A percentile compares a stretch with the other conserved stretches of the same genome.
These are phyloP conservation scores for Eucalyptus globulus DNA, from an alignment of 345 rosid species.

Conservation along the genomic window DNA sequence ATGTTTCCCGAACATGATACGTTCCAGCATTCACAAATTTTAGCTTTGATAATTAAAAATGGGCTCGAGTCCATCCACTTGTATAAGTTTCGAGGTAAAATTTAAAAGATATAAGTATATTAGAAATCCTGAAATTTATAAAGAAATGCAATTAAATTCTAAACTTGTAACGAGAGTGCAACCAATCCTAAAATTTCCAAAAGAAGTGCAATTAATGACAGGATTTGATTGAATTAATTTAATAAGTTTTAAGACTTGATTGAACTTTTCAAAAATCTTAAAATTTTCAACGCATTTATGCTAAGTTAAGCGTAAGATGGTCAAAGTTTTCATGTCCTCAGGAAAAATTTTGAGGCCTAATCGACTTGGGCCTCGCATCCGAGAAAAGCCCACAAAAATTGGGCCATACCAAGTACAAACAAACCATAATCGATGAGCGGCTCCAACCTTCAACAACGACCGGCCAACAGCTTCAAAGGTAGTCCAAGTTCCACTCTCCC, in stretches of 20 bases:
- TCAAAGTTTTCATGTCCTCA: too few relatives aligned
- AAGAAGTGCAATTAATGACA: rapidly evolving
- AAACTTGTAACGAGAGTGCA: rapidly evolving
- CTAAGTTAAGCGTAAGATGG: rapidly evolving
- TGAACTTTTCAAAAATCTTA: rapidly evolving
- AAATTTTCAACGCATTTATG: too few relatives aligned
- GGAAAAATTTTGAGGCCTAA: not conserved
- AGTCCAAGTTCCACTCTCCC: not conserved
- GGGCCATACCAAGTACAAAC: not conserved
- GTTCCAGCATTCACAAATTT: not conserved
- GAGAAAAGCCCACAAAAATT: not conserved
- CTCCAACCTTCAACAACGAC: not conserved
- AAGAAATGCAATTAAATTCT: too few relatives aligned
- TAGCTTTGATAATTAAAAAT: not conserved
- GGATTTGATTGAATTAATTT: too few relatives aligned
- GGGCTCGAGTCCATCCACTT: too few relatives aligned
- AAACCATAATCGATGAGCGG: rapidly evolving
- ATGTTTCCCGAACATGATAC: not conserved
- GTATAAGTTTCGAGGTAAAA: too few relatives aligned
- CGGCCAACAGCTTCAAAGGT: not conserved
- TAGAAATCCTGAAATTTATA: rapidly evolving
- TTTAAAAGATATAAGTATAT: too few relatives aligned
- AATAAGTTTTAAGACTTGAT: rapidly evolving
- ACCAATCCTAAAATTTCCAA: too few relatives aligned
- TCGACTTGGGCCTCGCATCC: rapidly evolving